Base-by-base conservation (phyloP, 306 rosid species). In the Hylodesmum podocarpum region DNA sequence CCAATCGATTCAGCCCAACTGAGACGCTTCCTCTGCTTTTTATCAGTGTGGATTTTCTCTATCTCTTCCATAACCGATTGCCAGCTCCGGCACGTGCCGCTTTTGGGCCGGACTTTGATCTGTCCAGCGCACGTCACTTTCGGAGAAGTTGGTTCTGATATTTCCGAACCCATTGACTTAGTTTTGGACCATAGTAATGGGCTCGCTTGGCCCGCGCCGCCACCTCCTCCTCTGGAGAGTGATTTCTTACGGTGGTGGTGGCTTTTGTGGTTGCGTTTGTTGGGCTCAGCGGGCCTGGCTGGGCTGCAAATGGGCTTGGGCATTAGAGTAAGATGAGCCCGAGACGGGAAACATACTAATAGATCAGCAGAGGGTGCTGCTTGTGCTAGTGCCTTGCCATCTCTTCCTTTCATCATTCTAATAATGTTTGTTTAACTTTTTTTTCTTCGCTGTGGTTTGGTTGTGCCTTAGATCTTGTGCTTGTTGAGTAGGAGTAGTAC, bases 101-200 rank as follows among this genome's bases (percentile, higher is more conserved):
- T 10, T 49, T 88, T 87, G 13, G 85, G 96, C 74, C 92, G 58
- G 64, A 90, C 91, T 73, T 95, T 95, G 85, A 95, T 95, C 82
- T 95, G 97, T 1, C 99, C 99, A 0, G 97, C 97, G 19, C 97
- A 95, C 0, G 97, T 95, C 3, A 95, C 97, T 79, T 95, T 95
- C 0, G 98, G 99, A 1, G 99, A 95, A 3, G 93, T 95, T 1
- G 99, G 99, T n/a, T 92, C 97, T 1, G 89, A 46, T 22, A 85
- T 82, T 15, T 90, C 97, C 0, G 91, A 66, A 15, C 79, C 88
- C 87, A 84, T 85, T 14, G 92, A 47, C 86, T 91, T 94, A 39
- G 83, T 70, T 82, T 92, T 94, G 28, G 88, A 51, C 98, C 98
- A 94, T 15, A 92, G 39, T 21, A 89, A 73, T 21, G 97, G 97